Base-by-base conservation (phyloP, 148 eudicot genomes). In the Fagopyrum tataricum region DNA sequence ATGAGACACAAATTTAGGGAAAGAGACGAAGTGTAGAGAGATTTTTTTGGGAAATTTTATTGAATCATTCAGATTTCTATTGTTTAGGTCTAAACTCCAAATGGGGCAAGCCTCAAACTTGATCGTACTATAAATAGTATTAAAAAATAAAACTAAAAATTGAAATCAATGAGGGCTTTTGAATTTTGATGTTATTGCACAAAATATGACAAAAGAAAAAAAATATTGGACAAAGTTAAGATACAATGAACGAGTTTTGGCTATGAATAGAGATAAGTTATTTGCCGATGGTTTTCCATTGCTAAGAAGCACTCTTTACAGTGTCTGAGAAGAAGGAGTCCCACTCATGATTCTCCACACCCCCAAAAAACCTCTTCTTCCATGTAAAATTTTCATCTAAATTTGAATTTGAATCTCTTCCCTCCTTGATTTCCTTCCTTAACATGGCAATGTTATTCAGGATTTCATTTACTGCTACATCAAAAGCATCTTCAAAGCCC, bases 401-500 rank as follows among this genome's bases (percentile, higher is more conserved):
- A n/a, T 52, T 52, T n/a, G 58, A 52, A 52, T 52, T 23, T n/a
- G 78, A 75, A 31, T 74, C 73, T 14, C 56, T 79, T 21, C 83
- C 83, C 48, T 75, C 69, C 39, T 37, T 62, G 46, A 75, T 41
- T 21, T 43, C 59, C 44, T 71, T 80, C 51, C 72, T 75, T 13
- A 73, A 39, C 11, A 18, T 48, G 4, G 72, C 58, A 3, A 80
- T 76, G 17, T 73, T 79, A 24, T 79, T 66, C 13, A 85, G 70
- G 58, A 81, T 69, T 24, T 81, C 72, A 44, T 73, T 21, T 7
- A 95, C 99, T 37, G 99, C 84, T 44, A 90, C 86, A 74, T 95
- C 99, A 71, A 95, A 95, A 0, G 99, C 99, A 73, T 95, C 97
- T 75, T 81, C 77, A 14, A 83, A 72, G 23, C 97, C 85, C 84